Conservation (phyloP, 139 green algal species). For the Gonium pectorale region DNA sequence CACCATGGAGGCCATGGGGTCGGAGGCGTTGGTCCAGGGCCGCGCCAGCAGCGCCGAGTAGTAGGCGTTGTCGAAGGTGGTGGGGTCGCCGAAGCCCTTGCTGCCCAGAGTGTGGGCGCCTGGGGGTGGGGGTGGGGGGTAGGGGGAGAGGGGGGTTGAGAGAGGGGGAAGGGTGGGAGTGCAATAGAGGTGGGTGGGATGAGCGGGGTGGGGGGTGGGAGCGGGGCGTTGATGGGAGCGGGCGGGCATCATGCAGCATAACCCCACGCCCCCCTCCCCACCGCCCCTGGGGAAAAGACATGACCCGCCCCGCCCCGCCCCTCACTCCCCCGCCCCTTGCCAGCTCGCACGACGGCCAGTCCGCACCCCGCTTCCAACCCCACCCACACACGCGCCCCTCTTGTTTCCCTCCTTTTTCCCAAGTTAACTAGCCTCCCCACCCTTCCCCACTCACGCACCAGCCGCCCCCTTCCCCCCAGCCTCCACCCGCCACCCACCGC, state of each 20-base stretch:
- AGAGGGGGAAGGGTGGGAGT: background rate
- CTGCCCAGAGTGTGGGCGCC: conserved; percentile 60
- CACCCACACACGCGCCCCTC: too few relatives aligned
- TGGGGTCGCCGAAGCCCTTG: conserved; percentile 94
- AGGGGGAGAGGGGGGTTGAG: background rate
- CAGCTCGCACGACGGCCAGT: too few relatives aligned
- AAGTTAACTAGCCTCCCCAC: background rate
- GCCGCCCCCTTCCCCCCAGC: background rate
- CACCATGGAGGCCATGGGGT: conserved; percentile 81
- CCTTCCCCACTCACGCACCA: background rate
- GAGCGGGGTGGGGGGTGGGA: background rate
- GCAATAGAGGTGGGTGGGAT: background rate
- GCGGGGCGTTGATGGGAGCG: background rate
- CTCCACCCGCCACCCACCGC: conserved; percentile 8
- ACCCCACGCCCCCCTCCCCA: too few relatives aligned
- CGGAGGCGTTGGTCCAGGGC: conserved; percentile 72
- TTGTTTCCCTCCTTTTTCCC: too few relatives aligned
- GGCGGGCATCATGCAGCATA: too few relatives aligned
- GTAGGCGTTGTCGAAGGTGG: conserved; percentile 95
- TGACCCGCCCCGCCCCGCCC: too few relatives aligned
- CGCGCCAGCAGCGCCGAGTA: conserved; percentile 82
- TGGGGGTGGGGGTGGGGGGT: background rate
- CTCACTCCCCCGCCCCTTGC: too few relatives aligned
- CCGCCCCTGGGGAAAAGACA: too few relatives aligned
- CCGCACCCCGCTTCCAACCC: too few relatives aligned